Evolutionary conservation across 306 rosid genomes (phyloP).

Genomic region (Canavalia ensiformis): DNA sequence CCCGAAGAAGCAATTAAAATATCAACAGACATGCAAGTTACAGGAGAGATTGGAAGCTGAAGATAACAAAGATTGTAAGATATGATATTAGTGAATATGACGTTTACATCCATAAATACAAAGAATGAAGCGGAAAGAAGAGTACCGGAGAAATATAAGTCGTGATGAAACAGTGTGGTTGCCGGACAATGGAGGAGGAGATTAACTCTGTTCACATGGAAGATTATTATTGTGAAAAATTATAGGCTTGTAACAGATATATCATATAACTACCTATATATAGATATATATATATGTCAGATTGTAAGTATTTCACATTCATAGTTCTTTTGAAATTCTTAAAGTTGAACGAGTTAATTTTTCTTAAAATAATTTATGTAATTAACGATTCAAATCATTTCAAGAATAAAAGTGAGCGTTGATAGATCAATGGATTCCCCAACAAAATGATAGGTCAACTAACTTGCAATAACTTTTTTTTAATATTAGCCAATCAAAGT

Average conservation of each 20-base stretch:
- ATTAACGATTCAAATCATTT: neutral
- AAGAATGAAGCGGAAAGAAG: constrained; percentile 13
- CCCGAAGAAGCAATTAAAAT: constrained; percentile 12
- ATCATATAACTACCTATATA: neutral
- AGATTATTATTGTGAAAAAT: neutral
- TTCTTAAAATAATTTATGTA: neutral
- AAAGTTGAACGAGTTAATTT: constrained; percentile 7
- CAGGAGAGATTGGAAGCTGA: constrained; percentile 12
- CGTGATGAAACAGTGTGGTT: constrained; percentile 24
- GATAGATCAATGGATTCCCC: neutral
- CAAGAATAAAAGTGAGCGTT: neutral
- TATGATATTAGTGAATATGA: constrained; percentile 35
- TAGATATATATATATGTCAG: neutral
- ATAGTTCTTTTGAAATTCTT: neutral
- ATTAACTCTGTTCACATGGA: constrained; percentile 1
- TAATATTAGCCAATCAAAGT: neutral
- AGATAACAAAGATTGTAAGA: constrained; percentile 7
- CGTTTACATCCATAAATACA: constrained; percentile 15
- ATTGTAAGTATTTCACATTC: neutral
- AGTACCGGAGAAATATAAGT: constrained; percentile 12
- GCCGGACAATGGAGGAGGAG: constrained; percentile 6
- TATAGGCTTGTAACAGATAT: neutral
- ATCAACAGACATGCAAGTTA: constrained; percentile 23
- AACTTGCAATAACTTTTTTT: neutral
- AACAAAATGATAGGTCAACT: neutral